A percentile compares a stretch with the other conserved stretches of the same genome.
phyloP scores from a whole-genome alignment of 1,139 yeast species.

The Diutina scorzettiae region DNA sequence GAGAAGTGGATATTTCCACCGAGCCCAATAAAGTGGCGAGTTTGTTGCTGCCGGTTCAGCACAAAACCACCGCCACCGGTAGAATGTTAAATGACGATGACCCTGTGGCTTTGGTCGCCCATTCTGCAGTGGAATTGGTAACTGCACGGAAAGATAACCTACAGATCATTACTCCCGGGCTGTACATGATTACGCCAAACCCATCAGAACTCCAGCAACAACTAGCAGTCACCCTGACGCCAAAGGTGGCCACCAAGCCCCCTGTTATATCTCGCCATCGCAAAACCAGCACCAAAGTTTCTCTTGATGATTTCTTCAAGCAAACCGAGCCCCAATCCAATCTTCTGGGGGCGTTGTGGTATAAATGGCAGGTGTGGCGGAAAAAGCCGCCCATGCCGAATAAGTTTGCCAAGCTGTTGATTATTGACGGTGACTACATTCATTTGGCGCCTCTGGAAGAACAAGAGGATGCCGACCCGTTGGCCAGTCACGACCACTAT shows the following conservation, averaged over 20 bases:
- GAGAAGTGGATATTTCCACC: constrained; percentile 2
- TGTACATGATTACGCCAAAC: constrained; percentile 1
- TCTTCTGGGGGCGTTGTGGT: constrained; percentile 15
- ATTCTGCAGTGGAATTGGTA: constrained; percentile 1
- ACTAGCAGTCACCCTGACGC: neutral
- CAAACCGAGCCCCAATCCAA: neutral
- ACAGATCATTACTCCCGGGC: constrained; percentile 4
- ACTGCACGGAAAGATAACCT: neutral
- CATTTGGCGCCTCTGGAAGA: constrained; percentile 59
- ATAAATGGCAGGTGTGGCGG: constrained; percentile 72
- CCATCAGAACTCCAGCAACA: neutral
- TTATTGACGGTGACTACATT: constrained; percentile 87
- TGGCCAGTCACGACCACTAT: constrained; percentile 17
- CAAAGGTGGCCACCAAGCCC: neutral
- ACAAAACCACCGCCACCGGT: neutral
- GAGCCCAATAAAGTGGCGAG: neutral
- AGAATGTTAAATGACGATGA: neutral
- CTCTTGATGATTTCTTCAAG: constrained; percentile 1
- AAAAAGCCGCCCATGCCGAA: constrained; percentile 76
- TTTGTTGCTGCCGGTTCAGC: constrained; percentile 5
- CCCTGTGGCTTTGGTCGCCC: neutral
- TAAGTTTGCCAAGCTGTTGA: constrained; percentile 71
- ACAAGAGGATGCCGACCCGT: constrained; percentile 21
- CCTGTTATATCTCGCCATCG: neutral
- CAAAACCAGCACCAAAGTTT: neutral